phyloP scores from a whole-genome alignment of 2,329 filamentous ascomycete genomes.

The Fusarium metavorans region DNA sequence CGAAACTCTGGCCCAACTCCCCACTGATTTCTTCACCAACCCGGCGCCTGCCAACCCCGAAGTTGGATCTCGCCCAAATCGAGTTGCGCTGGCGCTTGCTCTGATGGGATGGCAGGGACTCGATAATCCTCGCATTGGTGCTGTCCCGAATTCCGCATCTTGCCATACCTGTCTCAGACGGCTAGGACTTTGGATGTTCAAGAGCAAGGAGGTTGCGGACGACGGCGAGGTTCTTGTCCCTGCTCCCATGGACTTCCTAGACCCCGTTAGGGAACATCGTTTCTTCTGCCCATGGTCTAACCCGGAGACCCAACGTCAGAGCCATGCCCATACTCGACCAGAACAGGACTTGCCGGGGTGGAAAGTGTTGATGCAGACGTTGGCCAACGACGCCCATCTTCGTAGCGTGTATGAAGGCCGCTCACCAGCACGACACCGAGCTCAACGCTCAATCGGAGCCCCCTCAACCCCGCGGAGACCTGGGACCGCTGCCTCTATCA shows the following conservation, averaged over 20 bases:
- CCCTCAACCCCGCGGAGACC: constrained; percentile 40
- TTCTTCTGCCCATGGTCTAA: constrained; percentile 89
- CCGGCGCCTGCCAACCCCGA: constrained; percentile 50
- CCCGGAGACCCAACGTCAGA: constrained; percentile 66
- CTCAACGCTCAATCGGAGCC: constrained; percentile 18
- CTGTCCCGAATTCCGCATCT: constrained; percentile 78
- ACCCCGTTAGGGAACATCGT: constrained; percentile 79
- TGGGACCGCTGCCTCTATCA: constrained; percentile 27
- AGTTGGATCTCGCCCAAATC: constrained; percentile 58
- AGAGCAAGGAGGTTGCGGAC: constrained; percentile 74
- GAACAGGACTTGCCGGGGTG: constrained; percentile 62
- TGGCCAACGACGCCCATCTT: constrained; percentile 70
- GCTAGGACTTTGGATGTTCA: constrained; percentile 94
- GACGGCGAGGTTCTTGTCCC: constrained; percentile 65
- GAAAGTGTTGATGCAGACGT: constrained; percentile 64
- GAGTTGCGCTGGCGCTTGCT: constrained; percentile 75
- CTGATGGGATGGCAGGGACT: constrained; percentile 82
- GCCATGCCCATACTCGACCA: constrained; percentile 48
- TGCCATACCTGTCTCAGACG: constrained; percentile 90
- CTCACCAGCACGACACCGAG: constrained; percentile 33
- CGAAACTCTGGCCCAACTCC: constrained; percentile 61
- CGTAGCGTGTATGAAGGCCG: constrained; percentile 53
- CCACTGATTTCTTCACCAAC: constrained; percentile 65
- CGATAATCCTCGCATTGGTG: constrained; percentile 63
- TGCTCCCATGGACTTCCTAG: constrained; percentile 74